Evolutionary conservation across 202 grass and related monocot genomes (phyloP).

Genomic region (Tripidium arundinaceum): DNA sequence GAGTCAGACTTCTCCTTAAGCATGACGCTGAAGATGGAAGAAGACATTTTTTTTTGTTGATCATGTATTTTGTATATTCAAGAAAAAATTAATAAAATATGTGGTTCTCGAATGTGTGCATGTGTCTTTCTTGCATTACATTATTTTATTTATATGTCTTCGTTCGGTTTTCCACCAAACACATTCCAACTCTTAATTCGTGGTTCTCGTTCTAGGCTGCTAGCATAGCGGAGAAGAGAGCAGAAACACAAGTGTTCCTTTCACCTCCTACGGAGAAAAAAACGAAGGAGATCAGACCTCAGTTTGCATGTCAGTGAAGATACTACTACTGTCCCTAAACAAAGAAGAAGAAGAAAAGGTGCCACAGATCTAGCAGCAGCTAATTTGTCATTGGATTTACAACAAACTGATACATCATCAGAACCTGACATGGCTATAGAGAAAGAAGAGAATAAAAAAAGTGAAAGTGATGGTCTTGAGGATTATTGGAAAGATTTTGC

Average conservation of each 20-base stretch:
- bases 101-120: no score
- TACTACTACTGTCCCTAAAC: slow-evolving; percentile 22
- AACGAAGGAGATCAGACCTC: slow-evolving; percentile 24
- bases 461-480: slow-evolving; percentile 68
- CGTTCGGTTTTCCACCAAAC: no score
- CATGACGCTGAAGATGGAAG: no score
- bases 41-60: no score
- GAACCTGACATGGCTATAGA: slow-evolving; percentile 23
- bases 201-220: slow-evolving; percentile 55
- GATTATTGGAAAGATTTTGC: slow-evolving; percentile 94
- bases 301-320: slow-evolving; percentile 11
- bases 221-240: slow-evolving; percentile 45
- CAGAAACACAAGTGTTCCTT: slow-evolving; percentile 38
- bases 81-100: no score
- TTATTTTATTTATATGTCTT: no score
- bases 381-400: not conserved
- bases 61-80: no score
- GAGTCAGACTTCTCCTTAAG: no score
- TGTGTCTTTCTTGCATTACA: no score
- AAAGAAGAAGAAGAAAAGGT: slow-evolving; percentile 36
- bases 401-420: slow-evolving; percentile 19
- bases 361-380: not conserved
- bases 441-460: slow-evolving; percentile 49
- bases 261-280: slow-evolving; percentile 44
- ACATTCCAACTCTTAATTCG: slow-evolving; percentile 21